Base-by-base conservation (phyloP, 164 flowering plant genomes). In the Cinnamomum chago region DNA sequence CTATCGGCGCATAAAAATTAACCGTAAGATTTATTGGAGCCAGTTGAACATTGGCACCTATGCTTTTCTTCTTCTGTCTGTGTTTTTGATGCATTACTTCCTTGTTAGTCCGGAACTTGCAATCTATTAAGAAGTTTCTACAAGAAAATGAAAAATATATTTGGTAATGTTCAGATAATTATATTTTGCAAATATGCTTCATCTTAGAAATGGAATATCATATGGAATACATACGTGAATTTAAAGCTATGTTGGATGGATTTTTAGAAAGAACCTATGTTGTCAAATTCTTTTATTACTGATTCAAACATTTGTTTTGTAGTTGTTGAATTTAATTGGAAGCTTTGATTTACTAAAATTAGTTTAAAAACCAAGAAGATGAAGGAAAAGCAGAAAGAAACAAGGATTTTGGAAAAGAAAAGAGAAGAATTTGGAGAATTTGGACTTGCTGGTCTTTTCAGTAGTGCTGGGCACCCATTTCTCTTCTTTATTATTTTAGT, bases 1-100 rank as follows among this genome's bases (percentile, higher is more conserved):
- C 71, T 95, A 91, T 82, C 85, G 77, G 22, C 94, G 98, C 15
- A 88, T 84, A 73, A 85, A 88, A 85, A 82, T 95, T 70, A 90
- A 84, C 77, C 92, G 99, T 95, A 87, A 87, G 98, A 78, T 15
- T 51, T 79, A 40, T 71, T 40, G 25, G 71, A 25, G 47, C 27
- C 68, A 67, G 10, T 13, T 65, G 51, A 70, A 50, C 11, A 62
- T 15, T 67, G 47, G 28, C 40, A 20, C 40, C 28, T 25, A 5
- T 13, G 6, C 28, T 25, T 67, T 17, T 27, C 35, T 20, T 67
- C 20, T 67, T 10, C 9, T 17, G 24, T 68, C 65, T 58, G 20
- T 13, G 15, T 68, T 68, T 51, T 24, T 14, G 30, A 30, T 67
- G 52, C 71, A 55, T 15, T 67, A 15, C 50, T 66, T 66, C 28